Percentiles rank a stretch among this genome's conserved stretches.
Conservation (phyloP, 2,329 filamentous ascomycete species). For the Erysiphe pulchra region DNA sequence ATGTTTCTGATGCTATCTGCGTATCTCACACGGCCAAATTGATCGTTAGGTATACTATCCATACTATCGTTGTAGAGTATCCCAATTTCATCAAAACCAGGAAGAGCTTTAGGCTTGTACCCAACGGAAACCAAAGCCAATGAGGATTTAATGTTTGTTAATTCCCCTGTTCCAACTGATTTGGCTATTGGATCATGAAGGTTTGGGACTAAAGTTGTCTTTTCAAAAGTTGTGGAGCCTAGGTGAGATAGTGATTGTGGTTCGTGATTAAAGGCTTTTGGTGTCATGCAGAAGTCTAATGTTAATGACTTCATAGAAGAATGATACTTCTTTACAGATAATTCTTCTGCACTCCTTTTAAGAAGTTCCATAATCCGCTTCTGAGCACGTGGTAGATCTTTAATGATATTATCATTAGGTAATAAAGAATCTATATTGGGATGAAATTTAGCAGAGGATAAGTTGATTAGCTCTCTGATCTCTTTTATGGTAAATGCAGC, state of each 20-base stretch:
- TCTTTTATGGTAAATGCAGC: slow-evolving; percentile 94
- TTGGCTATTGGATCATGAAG: slow-evolving; percentile 26
- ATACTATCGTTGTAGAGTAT: slow-evolving; percentile 51
- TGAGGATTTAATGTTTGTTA: slow-evolving; percentile 31
- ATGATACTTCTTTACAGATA: slow-evolving; percentile 3
- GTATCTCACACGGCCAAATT: slow-evolving; percentile 40
- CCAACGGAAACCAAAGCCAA: slow-evolving; percentile 85
- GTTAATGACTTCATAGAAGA: slow-evolving; percentile 47
- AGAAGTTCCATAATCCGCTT: slow-evolving; percentile 61
- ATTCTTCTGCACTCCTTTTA: slow-evolving; percentile 38
- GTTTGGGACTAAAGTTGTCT: slow-evolving; percentile 27
- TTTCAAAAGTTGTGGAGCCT: slow-evolving; percentile 40
- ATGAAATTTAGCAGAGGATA: slow-evolving; percentile 46
- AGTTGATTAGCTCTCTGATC: slow-evolving; percentile 59
- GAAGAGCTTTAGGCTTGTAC: slow-evolving; percentile 59
- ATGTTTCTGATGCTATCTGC: slow-evolving; percentile 12
- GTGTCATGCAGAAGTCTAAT: slow-evolving; percentile 64
- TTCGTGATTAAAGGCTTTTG: slow-evolving; percentile 29
- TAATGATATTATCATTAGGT: slow-evolving; percentile 29
- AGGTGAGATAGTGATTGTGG: slow-evolving; percentile 24
- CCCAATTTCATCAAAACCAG: slow-evolving; percentile 45
- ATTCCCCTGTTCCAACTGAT: slow-evolving; percentile 23
- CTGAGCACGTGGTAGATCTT: slow-evolving; percentile 46
- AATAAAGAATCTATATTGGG: slow-evolving; percentile 40
- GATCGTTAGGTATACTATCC: slow-evolving; percentile 66